Evolutionary conservation across 257 asterid species (phyloP).

Genomic region (Catharanthus roseus): DNA sequence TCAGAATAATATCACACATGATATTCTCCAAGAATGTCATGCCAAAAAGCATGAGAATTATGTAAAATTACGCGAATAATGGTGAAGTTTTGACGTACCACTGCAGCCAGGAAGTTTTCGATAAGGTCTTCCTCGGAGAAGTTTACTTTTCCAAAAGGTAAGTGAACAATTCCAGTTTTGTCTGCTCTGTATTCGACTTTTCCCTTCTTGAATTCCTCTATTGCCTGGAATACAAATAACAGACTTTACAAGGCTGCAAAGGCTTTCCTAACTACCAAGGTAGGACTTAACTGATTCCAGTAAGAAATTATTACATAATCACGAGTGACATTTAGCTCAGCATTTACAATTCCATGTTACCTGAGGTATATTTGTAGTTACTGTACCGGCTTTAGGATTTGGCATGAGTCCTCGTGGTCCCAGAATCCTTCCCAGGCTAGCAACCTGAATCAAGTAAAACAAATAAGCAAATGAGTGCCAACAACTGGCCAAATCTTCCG

Average conservation of each 20-base stretch:
- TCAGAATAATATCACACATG: not conserved
- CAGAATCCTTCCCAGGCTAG: constrained; percentile 77
- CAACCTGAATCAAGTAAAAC: constrained; percentile 54
- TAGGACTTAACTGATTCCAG: not conserved
- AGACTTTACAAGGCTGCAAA: not conserved
- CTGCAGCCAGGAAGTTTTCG: constrained; percentile 73
- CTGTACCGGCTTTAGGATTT: constrained; percentile 97
- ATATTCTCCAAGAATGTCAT: not conserved
- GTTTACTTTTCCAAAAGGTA: constrained; percentile 83
- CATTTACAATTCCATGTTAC: constrained; percentile 25
- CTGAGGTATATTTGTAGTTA: constrained; percentile 93
- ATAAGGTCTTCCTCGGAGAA: constrained; percentile 90
- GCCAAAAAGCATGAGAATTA: not conserved
- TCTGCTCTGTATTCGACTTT: constrained; percentile 96
- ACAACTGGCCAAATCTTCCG: not conserved
- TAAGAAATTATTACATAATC: too few relatives aligned
- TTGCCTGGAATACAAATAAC: constrained; percentile 51
- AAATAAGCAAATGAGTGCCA: not conserved
- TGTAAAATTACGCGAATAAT: not conserved
- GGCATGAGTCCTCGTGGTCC: constrained; percentile 99
- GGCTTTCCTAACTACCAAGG: not conserved
- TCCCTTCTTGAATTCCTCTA: constrained; percentile 93
- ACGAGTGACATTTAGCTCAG: too few relatives aligned
- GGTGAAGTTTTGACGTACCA: constrained; percentile 38
- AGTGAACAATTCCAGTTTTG: constrained; percentile 96